Evolutionary conservation across 805 yeast species (phyloP).

Genomic region (Starmerella asiatica): DNA sequence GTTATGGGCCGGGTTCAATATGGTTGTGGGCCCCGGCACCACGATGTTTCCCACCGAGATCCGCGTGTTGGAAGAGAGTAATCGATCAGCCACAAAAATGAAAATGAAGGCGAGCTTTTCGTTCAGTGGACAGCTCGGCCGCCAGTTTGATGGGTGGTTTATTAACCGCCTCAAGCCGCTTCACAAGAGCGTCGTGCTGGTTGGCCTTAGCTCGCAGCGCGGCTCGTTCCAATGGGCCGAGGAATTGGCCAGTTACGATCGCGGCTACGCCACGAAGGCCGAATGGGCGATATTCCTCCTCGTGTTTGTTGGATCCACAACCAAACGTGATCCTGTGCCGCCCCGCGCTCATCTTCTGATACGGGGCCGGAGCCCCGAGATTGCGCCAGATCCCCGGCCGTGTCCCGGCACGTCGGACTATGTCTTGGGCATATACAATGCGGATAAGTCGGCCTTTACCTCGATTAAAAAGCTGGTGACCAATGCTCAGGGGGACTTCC

Average conservation of each 20-base stretch:
- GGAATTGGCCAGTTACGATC: not conserved
- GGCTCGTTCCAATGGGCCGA: not conserved
- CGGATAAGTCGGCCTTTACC: conserved; percentile 1
- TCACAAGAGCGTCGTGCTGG: conserved; percentile 6
- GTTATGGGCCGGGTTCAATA: conserved; percentile 11
- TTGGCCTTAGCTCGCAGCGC: conserved; percentile 1
- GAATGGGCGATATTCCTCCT: conserved; percentile 13
- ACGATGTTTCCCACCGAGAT: conserved; percentile 7
- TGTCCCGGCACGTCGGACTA: conserved; percentile 5
- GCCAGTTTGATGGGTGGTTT: conserved; percentile 5
- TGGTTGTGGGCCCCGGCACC: not conserved
- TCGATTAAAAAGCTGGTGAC: conserved; percentile 1
- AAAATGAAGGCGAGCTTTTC: conserved; percentile 6
- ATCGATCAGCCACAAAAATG: conserved; percentile 4
- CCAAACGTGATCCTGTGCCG: conserved; percentile 8
- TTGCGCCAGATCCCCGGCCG: conserved; percentile 2
- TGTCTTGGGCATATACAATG: conserved; percentile 4
- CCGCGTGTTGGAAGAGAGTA: conserved; percentile 15
- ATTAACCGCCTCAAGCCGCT: conserved; percentile 1
- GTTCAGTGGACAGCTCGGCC: conserved; percentile 1
- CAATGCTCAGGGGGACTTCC: conserved; percentile 5
- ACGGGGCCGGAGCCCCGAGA: conserved; percentile 7
- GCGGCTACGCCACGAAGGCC: not conserved
- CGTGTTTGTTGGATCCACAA: conserved; percentile 11
- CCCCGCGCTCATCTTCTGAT: conserved; percentile 7